Evolutionary conservation across 106 monocot species (phyloP), one percentile per base, ranked within the genome.

Genomic region (Gastrodia elata): DNA sequence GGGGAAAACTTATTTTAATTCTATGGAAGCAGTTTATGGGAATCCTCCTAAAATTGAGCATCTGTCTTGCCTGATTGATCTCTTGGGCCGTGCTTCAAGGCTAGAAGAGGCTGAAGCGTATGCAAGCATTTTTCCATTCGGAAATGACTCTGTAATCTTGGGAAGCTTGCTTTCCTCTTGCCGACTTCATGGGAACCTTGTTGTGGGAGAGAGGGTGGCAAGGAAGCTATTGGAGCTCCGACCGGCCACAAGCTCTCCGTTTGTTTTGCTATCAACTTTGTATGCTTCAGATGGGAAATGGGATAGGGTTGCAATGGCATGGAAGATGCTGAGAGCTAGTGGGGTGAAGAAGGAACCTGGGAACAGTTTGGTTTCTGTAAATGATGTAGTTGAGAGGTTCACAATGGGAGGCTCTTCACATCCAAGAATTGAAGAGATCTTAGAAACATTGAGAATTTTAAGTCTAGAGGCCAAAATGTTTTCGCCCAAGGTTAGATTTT

Each of bases 141-240:
- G 35, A 20, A 68, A 80, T 68, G 85, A 91, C 74, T 39, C 18
- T 0, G 68, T 88, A 37, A 68, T 86, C 41, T 83, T 81, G 83
- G 91, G 85, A 15, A 91, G 80, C 64, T 77, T 91, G 77, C 82
- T 88, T 10, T 88, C 91, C 71, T 85, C 84, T 20, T 85, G 83
- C 46, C 52, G 83, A n/a, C 43, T 91, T 24, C 86, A 80, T 76
- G 77, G 72, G 20, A 67, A 88, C 74, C 39, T 82, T 43, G 48
- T 44, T 9, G 76, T 81, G 16, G 86, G 85, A 3, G 81, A 86
- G 36, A 67, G 83, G 30, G 91, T 64, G 24, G 83, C 82, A 39
- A 83, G 26, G 57, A 82, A 76, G 49, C 24, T 91, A 2, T 28
- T 87, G 61, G 87, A 83, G 59, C 74, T 87, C 30, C 55, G 74